Evolutionary conservation across 176 grass and related monocot species (phyloP).

Genomic region (Aegilops umbellulata): DNA sequence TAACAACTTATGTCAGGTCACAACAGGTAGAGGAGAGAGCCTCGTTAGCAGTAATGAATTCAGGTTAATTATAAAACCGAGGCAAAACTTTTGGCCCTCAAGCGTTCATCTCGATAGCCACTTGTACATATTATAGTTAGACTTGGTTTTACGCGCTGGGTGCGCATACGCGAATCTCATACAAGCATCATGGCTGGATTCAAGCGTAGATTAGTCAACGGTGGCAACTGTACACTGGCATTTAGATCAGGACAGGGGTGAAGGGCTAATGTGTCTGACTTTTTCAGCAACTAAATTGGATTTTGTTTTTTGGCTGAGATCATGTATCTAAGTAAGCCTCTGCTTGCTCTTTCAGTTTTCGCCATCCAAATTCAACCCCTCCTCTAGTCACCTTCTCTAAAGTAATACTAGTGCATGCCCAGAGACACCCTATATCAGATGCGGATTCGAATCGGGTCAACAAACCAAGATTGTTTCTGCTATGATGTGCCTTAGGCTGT

Average conservation of each 20-base stretch:
- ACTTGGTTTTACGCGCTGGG: neutral
- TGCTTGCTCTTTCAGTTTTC: neutral
- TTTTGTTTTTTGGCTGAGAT: neutral
- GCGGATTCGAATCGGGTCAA: neutral
- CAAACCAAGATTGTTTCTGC: neutral
- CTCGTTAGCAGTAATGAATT: neutral
- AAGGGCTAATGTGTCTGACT: neutral
- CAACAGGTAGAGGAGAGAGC: neutral
- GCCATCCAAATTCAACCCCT: neutral
- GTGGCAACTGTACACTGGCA: neutral
- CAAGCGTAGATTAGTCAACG: neutral
- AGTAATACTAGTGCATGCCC: neutral
- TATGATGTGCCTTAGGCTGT: neutral
- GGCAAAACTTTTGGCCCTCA: neutral
- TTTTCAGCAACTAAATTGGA: neutral
- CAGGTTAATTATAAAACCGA: neutral
- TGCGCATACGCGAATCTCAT: neutral
- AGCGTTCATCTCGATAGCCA: neutral
- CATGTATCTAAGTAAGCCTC: neutral
- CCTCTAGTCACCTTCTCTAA: neutral
- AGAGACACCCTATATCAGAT: neutral
- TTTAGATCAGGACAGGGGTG: neutral
- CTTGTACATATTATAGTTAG: neutral
- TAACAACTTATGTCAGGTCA: neutral
- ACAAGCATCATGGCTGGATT: neutral